phyloP scores from a whole-genome alignment of 305 asterid genomes.

The Euphrasia arctica region DNA sequence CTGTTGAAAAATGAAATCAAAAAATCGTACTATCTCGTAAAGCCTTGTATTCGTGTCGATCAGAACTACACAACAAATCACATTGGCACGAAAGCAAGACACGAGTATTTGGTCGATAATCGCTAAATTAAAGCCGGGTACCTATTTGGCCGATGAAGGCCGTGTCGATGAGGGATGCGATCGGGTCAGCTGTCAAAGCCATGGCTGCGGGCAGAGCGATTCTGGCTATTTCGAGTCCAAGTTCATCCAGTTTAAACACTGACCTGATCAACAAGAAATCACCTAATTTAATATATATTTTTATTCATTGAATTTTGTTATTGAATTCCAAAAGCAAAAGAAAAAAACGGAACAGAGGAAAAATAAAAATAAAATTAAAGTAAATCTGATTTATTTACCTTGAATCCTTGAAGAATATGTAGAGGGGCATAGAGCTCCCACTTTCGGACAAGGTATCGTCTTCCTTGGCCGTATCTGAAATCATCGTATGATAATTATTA shows the following conservation, averaged over 20 bases:
- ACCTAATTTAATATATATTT: not conserved
- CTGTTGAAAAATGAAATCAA: conserved; percentile 26
- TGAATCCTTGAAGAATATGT: conserved; percentile 42
- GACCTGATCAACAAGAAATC: conserved; percentile 35
- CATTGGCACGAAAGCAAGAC: too few relatives aligned
- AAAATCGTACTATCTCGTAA: not conserved
- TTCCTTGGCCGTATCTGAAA: conserved; percentile 32
- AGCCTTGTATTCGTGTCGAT: too few relatives aligned
- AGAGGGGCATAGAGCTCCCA: conserved; percentile 25
- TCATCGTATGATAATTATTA: not conserved
- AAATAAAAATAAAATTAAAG: not conserved
- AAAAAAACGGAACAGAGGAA: not conserved
- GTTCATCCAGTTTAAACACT: conserved; percentile 58
- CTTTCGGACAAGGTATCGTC: conserved; percentile 23
- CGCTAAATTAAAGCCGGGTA: conserved; percentile 13
- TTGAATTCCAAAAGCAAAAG: not conserved
- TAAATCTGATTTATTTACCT: conserved; percentile 30
- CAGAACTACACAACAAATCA: too few relatives aligned
- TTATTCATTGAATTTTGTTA: not conserved
- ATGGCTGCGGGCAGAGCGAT: conserved; percentile 77
- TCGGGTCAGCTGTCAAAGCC: conserved; percentile 86
- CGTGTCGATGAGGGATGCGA: conserved; percentile 81
- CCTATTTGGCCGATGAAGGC: conserved; percentile 87
- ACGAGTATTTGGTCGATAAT: too few relatives aligned
- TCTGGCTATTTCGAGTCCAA: conserved; percentile 62